These are phyloP conservation scores for Paecilomyces variotii DNA, from an alignment of 2,329 filamentous ascomycete genomes.

Conservation along the genomic window DNA sequence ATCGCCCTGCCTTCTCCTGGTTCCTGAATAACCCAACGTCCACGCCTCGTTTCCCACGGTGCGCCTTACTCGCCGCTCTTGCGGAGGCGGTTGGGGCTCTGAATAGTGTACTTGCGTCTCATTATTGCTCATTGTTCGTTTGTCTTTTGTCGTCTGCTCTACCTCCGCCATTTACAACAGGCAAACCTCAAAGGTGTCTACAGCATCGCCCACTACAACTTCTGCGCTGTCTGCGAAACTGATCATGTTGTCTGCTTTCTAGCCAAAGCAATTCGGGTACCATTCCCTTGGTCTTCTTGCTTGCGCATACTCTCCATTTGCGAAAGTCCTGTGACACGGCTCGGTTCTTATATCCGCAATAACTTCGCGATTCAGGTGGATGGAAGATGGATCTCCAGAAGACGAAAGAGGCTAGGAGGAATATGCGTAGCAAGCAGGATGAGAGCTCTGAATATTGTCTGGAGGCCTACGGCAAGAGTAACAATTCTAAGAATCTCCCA, in stretches of 20 bases:
- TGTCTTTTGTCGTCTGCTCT: neutral
- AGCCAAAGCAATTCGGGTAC: neutral
- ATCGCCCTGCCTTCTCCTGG: neutral
- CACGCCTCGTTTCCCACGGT: neutral
- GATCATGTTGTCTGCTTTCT: neutral
- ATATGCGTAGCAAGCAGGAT: constrained; percentile 25
- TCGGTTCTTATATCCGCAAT: neutral
- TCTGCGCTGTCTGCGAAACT: neutral
- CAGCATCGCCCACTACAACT: neutral
- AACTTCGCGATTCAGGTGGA: constrained; percentile 3
- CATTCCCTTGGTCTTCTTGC: neutral
- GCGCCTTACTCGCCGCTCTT: neutral
- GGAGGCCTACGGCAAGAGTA: constrained; percentile 22
- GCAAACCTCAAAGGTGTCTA: neutral
- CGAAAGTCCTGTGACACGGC: neutral
- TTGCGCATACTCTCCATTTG: neutral
- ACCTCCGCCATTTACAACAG: neutral
- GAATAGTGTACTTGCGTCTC: neutral
- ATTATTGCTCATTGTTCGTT: neutral
- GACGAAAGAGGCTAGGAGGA: constrained; percentile 30
- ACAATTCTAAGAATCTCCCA: constrained; percentile 26
- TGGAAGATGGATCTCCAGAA: constrained; percentile 33
- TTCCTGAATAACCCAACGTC: neutral
- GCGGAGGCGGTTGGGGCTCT: neutral
- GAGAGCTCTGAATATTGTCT: constrained; percentile 28